These are phyloP conservation scores for Mortierella sp. DNA, from an alignment of 371 early-diverging fungal species.

Conservation along the genomic window DNA sequence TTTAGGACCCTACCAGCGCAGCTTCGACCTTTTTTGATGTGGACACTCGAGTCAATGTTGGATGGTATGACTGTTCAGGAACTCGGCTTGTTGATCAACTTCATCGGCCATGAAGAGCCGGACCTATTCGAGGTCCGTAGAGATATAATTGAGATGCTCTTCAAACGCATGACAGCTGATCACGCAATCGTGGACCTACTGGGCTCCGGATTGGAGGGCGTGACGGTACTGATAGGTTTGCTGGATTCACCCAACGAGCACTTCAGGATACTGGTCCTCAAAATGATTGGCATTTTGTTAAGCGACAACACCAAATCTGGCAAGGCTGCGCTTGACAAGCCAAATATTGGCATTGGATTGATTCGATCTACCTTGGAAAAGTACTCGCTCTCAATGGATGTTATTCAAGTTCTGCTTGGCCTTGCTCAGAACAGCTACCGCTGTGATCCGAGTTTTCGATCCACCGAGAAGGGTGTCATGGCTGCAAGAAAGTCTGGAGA, in stretches of 20 bases:
- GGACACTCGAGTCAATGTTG: conserved; percentile 59
- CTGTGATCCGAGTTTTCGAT: conserved; percentile 50
- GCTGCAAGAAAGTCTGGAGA: conserved; percentile 25
- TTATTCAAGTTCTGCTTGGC: conserved; percentile 55
- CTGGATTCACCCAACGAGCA: conserved; percentile 58
- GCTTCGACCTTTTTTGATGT: conserved; percentile 57
- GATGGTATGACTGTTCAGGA: conserved; percentile 57
- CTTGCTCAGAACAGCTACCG: conserved; percentile 57
- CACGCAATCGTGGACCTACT: conserved; percentile 50
- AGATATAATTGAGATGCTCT: conserved; percentile 58
- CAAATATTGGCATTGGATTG: conserved; percentile 53
- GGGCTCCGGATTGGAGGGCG: conserved; percentile 52
- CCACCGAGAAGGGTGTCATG: conserved; percentile 20
- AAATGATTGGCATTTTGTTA: conserved; percentile 60
- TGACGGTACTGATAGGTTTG: conserved; percentile 54
- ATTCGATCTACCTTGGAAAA: conserved; percentile 49
- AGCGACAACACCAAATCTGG: conserved; percentile 60
- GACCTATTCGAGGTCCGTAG: conserved; percentile 53
- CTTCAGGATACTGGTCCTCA: conserved; percentile 52
- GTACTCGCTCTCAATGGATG: conserved; percentile 57
- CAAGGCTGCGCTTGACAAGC: conserved; percentile 51
- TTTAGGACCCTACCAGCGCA: conserved; percentile 49
- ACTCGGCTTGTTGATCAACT: conserved; percentile 50
- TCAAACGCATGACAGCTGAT: conserved; percentile 57
- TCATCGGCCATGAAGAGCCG: conserved; percentile 53